Evolutionary conservation across 768 basidiomycete species (phyloP).

Genomic region (Trametes cubensis): DNA sequence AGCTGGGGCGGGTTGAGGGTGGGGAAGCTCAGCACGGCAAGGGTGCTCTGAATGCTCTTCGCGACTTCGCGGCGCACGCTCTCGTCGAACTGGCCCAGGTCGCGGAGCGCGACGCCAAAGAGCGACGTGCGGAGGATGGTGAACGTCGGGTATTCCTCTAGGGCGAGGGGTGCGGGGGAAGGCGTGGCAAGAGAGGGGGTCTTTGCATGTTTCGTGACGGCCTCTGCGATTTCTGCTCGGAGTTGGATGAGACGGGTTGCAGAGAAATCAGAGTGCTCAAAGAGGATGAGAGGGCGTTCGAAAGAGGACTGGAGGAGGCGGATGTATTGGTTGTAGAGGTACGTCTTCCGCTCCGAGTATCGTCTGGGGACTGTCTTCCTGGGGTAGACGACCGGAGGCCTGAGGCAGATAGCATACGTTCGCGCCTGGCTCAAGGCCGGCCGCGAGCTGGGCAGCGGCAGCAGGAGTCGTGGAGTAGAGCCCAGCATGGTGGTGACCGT

Average conservation of each 20-base stretch:
- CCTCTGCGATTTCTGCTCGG: slow-evolving; percentile 64
- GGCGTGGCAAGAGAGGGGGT: slow-evolving; percentile 38
- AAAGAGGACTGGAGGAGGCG: slow-evolving; percentile 63
- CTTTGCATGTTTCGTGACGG: slow-evolving; percentile 46
- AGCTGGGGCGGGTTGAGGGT: slow-evolving; percentile 74
- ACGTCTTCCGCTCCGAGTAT: slow-evolving; percentile 79
- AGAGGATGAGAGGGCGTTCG: slow-evolving; percentile 70
- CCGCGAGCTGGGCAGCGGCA: slow-evolving; percentile 4
- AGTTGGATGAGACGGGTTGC: slow-evolving; percentile 68
- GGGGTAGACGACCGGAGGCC: slow-evolving; percentile 47
- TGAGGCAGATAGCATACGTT: slow-evolving; percentile 21
- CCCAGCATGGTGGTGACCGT: slow-evolving; percentile 21
- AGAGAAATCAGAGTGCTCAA: slow-evolving; percentile 76
- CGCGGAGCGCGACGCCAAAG: slow-evolving; percentile 76
- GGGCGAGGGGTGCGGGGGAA: slow-evolving; percentile 30
- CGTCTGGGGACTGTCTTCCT: slow-evolving; percentile 62
- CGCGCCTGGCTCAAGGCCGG: slow-evolving; percentile 13
- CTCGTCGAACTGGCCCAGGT: slow-evolving; percentile 54
- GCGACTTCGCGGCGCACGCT: slow-evolving; percentile 55
- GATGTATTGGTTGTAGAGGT: slow-evolving; percentile 79
- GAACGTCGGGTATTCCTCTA: slow-evolving; percentile 48
- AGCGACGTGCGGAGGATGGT: slow-evolving; percentile 77
- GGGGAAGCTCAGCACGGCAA: slow-evolving; percentile 68
- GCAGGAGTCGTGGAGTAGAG: slow-evolving; percentile 15
- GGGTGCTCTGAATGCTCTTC: slow-evolving; percentile 56